Percentiles rank a stretch among this genome's conserved stretches.
phyloP scores from a whole-genome alignment of 2,329 filamentous ascomycete genomes.

The Aureobasidium sp. region DNA sequence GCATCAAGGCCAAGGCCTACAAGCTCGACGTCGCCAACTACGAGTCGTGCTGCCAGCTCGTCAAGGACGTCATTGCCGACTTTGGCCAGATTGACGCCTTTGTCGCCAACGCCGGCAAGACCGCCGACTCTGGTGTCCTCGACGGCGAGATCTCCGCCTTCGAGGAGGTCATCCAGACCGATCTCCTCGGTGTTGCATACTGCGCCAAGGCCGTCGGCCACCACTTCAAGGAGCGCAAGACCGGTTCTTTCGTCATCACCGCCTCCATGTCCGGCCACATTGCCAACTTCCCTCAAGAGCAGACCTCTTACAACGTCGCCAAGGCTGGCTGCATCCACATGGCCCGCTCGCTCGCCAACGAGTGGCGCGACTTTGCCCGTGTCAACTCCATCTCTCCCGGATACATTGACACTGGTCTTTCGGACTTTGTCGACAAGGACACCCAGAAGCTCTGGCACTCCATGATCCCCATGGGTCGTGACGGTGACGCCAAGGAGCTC shows the following conservation, averaged over 20 bases:
- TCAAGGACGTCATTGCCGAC: constrained; percentile 56
- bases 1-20: constrained; percentile 61
- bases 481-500: constrained; percentile 58
- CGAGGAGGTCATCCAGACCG: constrained; percentile 74
- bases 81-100: constrained; percentile 64
- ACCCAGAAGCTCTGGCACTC: constrained; percentile 51
- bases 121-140: constrained; percentile 60
- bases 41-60: constrained; percentile 50
- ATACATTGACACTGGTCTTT: constrained; percentile 62
- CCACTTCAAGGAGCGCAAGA: constrained; percentile 63
- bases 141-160: constrained; percentile 65
- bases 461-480: constrained; percentile 55
- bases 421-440: constrained; percentile 56
- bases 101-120: constrained; percentile 64
- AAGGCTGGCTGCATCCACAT: constrained; percentile 63
- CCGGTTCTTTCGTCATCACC: constrained; percentile 59
- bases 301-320: constrained; percentile 58
- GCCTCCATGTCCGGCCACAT: constrained; percentile 73
- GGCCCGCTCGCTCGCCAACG: constrained; percentile 58
- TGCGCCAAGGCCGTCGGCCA: constrained; percentile 83
- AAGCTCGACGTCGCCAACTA: constrained; percentile 56
- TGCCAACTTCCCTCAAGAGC: constrained; percentile 72
- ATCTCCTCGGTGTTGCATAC: constrained; percentile 79
- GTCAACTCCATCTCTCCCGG: constrained; percentile 63
- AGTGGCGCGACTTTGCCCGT: constrained; percentile 63